Percentiles rank a stretch among this genome's conserved stretches.
Conservation (phyloP, 164 flowering plant species). For the Paratinospora sagittata region DNA sequence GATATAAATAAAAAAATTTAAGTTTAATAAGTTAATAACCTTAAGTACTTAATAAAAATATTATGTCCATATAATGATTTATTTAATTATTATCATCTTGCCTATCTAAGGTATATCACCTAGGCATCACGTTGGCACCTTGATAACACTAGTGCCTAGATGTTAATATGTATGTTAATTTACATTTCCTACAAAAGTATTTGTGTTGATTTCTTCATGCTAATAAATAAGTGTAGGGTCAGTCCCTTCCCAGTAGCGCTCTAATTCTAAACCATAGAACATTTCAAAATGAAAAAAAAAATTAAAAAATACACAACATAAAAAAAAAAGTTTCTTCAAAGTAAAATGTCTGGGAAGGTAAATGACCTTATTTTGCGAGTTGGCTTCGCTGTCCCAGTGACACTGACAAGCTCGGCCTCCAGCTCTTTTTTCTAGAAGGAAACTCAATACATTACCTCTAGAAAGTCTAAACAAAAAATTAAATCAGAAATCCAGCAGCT, state of each 20-base stretch:
- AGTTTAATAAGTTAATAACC: too few species aligned
- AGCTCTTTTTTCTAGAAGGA: slow-evolving; percentile 84
- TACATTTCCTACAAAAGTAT: neutral
- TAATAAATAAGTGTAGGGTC: too few species aligned
- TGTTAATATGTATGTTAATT: neutral
- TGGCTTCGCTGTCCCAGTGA: slow-evolving; percentile 71
- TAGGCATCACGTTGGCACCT: too few species aligned
- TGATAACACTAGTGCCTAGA: too few species aligned
- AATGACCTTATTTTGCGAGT: slow-evolving; percentile 82
- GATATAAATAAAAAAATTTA: too few species aligned
- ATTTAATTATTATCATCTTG: too few species aligned
- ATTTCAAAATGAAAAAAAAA: neutral
- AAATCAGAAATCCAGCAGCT: neutral
- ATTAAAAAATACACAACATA: too few species aligned
- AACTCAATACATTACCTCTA: neutral
- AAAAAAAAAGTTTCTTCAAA: neutral
- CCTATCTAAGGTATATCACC: too few species aligned
- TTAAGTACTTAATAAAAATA: too few species aligned
- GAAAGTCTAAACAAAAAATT: neutral
- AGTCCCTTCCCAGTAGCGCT: too few species aligned
- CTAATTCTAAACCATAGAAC: neutral
- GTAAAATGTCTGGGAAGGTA: neutral
- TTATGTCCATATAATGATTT: too few species aligned
- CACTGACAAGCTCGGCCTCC: slow-evolving; percentile 98
- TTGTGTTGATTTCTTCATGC: too few species aligned